Evolutionary conservation across 306 rosid genomes (phyloP).

Genomic region (Cicer chorassanicum): DNA sequence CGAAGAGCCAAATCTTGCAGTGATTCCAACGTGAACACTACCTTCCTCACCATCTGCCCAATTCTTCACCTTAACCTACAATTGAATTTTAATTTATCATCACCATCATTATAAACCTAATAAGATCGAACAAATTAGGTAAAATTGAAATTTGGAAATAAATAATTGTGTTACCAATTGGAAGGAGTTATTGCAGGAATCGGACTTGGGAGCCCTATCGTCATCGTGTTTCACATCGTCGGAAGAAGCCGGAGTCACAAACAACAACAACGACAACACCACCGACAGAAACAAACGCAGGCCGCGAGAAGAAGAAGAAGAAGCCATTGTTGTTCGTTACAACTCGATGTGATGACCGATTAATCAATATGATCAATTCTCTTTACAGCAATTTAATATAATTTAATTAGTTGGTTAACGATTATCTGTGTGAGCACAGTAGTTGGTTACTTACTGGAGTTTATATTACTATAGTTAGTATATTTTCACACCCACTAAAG

Average conservation of each 20-base stretch:
- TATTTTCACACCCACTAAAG: no score
- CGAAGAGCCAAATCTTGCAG: constrained; percentile 79
- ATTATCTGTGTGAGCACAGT: no score
- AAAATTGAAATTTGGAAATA: background rate
- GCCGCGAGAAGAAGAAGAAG: constrained; percentile 34
- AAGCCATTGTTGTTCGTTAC: constrained; percentile 48
- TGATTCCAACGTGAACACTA: constrained; percentile 53
- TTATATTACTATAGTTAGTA: no score
- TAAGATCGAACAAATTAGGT: constrained; percentile 12
- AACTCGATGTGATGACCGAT: background rate
- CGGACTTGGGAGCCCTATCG: constrained; percentile 55
- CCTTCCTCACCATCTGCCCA: constrained; percentile 69
- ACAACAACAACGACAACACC: constrained; percentile 47
- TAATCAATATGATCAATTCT: no score
- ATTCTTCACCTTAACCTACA: constrained; percentile 71
- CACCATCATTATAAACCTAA: background rate
- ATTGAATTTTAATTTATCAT: background rate
- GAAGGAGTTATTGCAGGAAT: constrained; percentile 70
- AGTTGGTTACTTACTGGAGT: no score
- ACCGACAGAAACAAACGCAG: constrained; percentile 22
- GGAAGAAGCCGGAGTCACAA: constrained; percentile 47
- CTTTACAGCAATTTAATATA: no score
- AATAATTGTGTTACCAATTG: constrained; percentile 59
- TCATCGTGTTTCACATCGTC: constrained; percentile 61
- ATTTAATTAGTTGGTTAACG: no score